Percentiles rank a stretch among this genome's conserved stretches.
Evolutionary conservation across 2,329 filamentous ascomycete genomes (phyloP).

Genomic region (Verticillium alfalfae): DNA sequence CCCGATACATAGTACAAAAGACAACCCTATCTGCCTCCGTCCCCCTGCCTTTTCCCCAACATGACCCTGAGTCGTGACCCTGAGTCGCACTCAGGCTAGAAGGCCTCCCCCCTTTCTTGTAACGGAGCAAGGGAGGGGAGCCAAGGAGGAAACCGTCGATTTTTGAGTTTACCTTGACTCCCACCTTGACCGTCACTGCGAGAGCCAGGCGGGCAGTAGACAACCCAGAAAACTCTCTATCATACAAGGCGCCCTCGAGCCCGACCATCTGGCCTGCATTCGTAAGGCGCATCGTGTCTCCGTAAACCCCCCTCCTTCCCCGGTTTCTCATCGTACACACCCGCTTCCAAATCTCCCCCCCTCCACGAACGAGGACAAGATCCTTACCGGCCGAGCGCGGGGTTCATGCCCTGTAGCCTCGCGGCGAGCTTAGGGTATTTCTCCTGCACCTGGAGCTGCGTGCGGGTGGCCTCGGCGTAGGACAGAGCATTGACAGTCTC

Average conservation of each 20-base stretch:
- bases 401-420: constrained; percentile 56
- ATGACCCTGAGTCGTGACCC: not conserved
- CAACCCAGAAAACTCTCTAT: not conserved
- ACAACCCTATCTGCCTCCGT: not conserved
- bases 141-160: not conserved
- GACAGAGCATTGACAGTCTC: constrained; percentile 96
- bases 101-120: not conserved
- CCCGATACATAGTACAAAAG: not conserved
- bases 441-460: constrained; percentile 87
- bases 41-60: not conserved
- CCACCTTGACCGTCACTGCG: not conserved
- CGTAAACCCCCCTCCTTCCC: no score
- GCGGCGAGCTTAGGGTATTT: constrained; percentile 77
- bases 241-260: not conserved
- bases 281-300: not conserved
- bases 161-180: not conserved
- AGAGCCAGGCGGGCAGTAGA: not conserved
- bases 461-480: constrained; percentile 94
- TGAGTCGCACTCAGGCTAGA: not conserved
- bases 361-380: not conserved
- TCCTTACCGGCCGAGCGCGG: constrained; percentile 16
- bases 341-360: not conserved
- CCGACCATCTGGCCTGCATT: not conserved
- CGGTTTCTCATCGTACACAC: no score
- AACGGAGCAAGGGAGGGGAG: not conserved